These are phyloP conservation scores for Tolypocladium tropicale DNA, from an alignment of 2,329 filamentous ascomycete genomes.

Conservation along the genomic window DNA sequence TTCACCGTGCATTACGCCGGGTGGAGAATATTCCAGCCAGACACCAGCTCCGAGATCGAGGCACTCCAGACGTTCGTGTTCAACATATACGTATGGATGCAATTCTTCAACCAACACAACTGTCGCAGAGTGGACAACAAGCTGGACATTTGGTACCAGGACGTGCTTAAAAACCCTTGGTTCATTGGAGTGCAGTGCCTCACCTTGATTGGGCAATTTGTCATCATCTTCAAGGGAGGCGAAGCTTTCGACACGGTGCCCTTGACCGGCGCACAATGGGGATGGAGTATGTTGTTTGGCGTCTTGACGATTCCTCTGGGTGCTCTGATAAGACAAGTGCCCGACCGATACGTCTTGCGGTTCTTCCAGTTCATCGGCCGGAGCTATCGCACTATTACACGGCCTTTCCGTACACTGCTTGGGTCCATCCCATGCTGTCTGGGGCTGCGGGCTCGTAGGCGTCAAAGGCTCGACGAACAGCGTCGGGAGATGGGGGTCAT, in stretches of 20 bases:
- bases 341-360: conserved; percentile 20
- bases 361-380: conserved; percentile 16
- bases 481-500: conserved; percentile 14
- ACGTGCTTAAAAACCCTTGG: conserved; percentile 63
- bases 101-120: conserved; percentile 76
- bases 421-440: conserved; percentile 10
- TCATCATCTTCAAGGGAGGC: conserved; percentile 63
- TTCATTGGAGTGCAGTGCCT: conserved; percentile 59
- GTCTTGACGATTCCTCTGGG: conserved; percentile 55
- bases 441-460: conserved; percentile 10
- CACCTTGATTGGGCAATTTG: conserved; percentile 59
- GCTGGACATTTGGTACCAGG: conserved; percentile 70
- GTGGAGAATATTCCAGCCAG: conserved; percentile 43
- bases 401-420: conserved; percentile 7
- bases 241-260: conserved; percentile 52
- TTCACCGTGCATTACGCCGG: conserved; percentile 53
- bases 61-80: conserved; percentile 59
- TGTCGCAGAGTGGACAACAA: conserved; percentile 75
- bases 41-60: conserved; percentile 21
- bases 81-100: conserved; percentile 85
- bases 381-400: conserved; percentile 7
- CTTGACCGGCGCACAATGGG: conserved; percentile 58
- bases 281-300: conserved; percentile 58
- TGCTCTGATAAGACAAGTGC: conserved; percentile 29
- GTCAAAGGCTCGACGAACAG: conserved; percentile 10